These are phyloP conservation scores for Fragilaria crotonensis DNA, from an alignment of 108 stramenopile genomes.

Conservation along the genomic window DNA sequence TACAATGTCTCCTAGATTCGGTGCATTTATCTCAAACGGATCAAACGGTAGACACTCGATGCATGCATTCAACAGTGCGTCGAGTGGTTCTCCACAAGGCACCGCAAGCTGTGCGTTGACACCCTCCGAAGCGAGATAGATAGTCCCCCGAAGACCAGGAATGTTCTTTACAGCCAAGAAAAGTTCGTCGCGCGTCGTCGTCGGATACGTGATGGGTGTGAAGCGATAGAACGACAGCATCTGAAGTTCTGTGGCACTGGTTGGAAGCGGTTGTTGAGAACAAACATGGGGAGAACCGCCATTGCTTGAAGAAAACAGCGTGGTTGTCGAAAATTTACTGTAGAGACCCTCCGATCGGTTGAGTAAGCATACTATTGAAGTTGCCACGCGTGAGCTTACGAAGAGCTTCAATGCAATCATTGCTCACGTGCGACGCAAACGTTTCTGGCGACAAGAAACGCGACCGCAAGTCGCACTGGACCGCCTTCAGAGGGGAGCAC, in stretches of 20 bases:
- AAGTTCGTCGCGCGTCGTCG: constrained; percentile 20
- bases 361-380: too few relatives aligned
- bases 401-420: too few relatives aligned
- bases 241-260: constrained; percentile 19
- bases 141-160: constrained; percentile 36
- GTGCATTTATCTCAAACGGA: constrained; percentile 28
- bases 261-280: constrained; percentile 17
- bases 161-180: constrained; percentile 27
- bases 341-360: too few relatives aligned
- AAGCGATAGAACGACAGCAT: constrained; percentile 51
- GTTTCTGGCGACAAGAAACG: too few relatives aligned
- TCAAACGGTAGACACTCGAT: constrained; percentile 25
- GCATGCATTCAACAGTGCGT: constrained; percentile 19
- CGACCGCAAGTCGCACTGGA: too few relatives aligned
- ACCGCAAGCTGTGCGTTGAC: constrained; percentile 88
- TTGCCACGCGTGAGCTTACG: too few relatives aligned
- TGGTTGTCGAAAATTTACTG: too few relatives aligned
- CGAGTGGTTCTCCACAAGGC: constrained; percentile 37
- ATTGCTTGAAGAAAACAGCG: too few relatives aligned
- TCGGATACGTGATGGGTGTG: constrained; percentile 22
- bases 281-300: constrained; percentile 26
- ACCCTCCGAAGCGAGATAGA: constrained; percentile 77
- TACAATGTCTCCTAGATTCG: constrained; percentile 41
- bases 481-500: too few relatives aligned
- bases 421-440: too few relatives aligned